These are phyloP conservation scores for Hypomontagnella monticulosa DNA, from an alignment of 495 filamentous ascomycete genomes.

Conservation along the genomic window DNA sequence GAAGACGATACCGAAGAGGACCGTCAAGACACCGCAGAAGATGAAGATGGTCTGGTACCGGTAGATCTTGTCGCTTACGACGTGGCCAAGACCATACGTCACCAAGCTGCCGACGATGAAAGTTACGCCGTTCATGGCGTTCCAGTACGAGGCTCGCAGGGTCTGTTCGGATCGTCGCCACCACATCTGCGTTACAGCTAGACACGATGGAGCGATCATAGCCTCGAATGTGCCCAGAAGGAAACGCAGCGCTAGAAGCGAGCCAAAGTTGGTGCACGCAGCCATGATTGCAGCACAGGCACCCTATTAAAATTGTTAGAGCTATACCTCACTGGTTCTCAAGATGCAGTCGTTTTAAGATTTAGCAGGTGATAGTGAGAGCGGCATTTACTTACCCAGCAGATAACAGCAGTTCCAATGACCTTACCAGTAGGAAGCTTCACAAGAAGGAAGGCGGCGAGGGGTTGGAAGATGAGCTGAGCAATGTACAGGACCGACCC, in stretches of 20 bases:
- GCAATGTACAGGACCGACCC: conserved; percentile 57
- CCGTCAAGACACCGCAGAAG: conserved; percentile 60
- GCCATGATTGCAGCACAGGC: conserved; percentile 51
- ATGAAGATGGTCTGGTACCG: conserved; percentile 70
- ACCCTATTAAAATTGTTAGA: conserved; percentile 38
- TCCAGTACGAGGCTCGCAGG: conserved; percentile 60
- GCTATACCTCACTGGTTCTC: not conserved
- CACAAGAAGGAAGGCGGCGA: conserved; percentile 59
- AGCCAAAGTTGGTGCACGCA: conserved; percentile 53
- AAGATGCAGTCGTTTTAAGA: not conserved
- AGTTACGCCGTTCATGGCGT: conserved; percentile 62
- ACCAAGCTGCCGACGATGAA: conserved; percentile 61
- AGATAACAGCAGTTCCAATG: conserved; percentile 51
- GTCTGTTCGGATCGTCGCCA: conserved; percentile 63
- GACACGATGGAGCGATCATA: conserved; percentile 58
- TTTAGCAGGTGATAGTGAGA: no score
- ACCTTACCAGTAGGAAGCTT: conserved; percentile 60
- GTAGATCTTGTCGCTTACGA: conserved; percentile 60
- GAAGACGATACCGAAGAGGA: conserved; percentile 50
- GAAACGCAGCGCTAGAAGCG: conserved; percentile 56
- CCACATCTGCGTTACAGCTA: conserved; percentile 67
- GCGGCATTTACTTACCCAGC: conserved; percentile 44
- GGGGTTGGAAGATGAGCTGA: conserved; percentile 56
- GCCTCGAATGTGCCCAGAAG: conserved; percentile 55
- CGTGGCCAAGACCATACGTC: conserved; percentile 69